A percentile compares a stretch with the other conserved stretches of the same genome.
These are phyloP conservation scores for Saitoella complicata DNA, from an alignment of 805 yeast species.

Conservation along the genomic window DNA sequence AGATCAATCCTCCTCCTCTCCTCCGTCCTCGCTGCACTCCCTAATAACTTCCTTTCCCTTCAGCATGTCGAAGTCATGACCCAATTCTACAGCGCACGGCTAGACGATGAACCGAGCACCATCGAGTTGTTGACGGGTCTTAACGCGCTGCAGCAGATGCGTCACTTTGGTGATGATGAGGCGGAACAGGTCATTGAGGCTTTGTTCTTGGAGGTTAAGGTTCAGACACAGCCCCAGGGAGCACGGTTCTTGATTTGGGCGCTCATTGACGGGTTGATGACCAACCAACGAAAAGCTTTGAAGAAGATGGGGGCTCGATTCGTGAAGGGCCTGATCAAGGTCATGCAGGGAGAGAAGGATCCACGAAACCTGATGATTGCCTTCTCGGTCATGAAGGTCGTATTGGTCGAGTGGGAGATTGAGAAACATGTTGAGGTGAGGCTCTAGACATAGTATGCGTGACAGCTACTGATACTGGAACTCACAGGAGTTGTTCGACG, in stretches of 20 bases:
- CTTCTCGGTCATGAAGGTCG: slow-evolving; percentile 36
- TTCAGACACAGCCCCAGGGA: slow-evolving; percentile 17
- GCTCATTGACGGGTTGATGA: slow-evolving; percentile 22
- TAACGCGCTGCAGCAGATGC: slow-evolving; percentile 33
- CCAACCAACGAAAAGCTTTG: slow-evolving; percentile 5
- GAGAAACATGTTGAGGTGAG: slow-evolving; percentile 19
- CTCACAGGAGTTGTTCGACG: slow-evolving; percentile 55
- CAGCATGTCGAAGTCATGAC: slow-evolving; percentile 19
- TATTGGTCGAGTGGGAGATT: slow-evolving; percentile 28
- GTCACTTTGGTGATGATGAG: slow-evolving; percentile 27
- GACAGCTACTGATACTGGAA: neutral
- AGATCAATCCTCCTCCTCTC: slow-evolving; percentile 17
- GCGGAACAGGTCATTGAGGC: slow-evolving; percentile 14
- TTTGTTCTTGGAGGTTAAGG: slow-evolving; percentile 16
- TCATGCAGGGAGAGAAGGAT: slow-evolving; percentile 83
- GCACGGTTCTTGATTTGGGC: slow-evolving; percentile 41
- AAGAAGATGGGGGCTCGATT: slow-evolving; percentile 25
- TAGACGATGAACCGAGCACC: slow-evolving; percentile 46
- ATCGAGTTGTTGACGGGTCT: slow-evolving; percentile 41
- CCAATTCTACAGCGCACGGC: slow-evolving; percentile 45
- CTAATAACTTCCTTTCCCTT: neutral
- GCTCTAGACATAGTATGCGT: neutral
- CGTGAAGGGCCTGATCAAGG: slow-evolving; percentile 42
- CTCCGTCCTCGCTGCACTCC: neutral
- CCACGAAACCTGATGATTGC: slow-evolving; percentile 71